A percentile compares a stretch with the other conserved stretches of the same genome.
phyloP scores from a whole-genome alignment of 2,329 filamentous ascomycete species.

The Tolypocladium guangdongense region DNA sequence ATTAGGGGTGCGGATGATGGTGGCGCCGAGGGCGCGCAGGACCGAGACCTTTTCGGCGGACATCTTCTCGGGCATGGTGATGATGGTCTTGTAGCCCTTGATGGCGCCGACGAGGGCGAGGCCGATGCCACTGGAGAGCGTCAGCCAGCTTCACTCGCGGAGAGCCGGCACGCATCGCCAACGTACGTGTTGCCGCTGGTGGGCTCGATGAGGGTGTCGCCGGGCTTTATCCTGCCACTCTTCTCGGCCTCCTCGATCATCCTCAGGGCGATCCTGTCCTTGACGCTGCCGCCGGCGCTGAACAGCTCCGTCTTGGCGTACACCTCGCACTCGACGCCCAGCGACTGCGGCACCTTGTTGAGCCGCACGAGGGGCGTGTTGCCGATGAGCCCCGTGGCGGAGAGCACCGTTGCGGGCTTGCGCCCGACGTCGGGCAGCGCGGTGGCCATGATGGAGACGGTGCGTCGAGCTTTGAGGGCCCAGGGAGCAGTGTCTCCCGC shows the following conservation, averaged over 20 bases:
- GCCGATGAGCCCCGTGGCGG: conserved; percentile 80
- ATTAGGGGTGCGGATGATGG: conserved; percentile 94
- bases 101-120: conserved; percentile 88
- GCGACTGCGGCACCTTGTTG: conserved; percentile 83
- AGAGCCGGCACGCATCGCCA: neutral
- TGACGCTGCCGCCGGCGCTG: conserved; percentile 88
- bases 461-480: neutral
- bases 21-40: conserved; percentile 83
- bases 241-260: conserved; percentile 97
- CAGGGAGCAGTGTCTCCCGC: neutral
- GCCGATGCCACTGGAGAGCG: conserved; percentile 59
- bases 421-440: conserved; percentile 19
- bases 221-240: conserved; percentile 87
- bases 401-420: conserved; percentile 33
- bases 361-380: conserved; percentile 92
- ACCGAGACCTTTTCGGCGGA: conserved; percentile 96
- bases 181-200: conserved; percentile 84
- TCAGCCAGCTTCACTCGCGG: conserved; percentile 9
- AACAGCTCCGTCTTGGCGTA: conserved; percentile 90
- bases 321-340: conserved; percentile 80
- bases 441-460: conserved; percentile 7
- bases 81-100: conserved; percentile 97
- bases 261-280: conserved; percentile 88
- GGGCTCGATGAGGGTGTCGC: conserved; percentile 93
- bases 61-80: conserved; percentile 99